Base-by-base conservation (phyloP, 2,329 filamentous ascomycete genomes). In the Alternaria longipes region DNA sequence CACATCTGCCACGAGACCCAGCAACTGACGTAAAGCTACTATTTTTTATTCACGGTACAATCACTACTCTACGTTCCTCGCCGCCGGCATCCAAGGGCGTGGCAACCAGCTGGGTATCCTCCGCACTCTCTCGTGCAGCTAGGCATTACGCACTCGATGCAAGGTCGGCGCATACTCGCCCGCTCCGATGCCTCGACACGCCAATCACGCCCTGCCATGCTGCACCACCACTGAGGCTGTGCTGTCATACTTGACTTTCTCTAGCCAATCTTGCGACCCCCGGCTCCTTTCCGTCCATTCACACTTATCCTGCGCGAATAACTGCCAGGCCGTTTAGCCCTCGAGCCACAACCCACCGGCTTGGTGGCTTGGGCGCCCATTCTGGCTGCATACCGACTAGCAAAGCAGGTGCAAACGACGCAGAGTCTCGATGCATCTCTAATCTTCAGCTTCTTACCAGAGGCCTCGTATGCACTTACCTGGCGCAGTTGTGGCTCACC, bases 141-240 rank as follows among this genome's bases (percentile, higher is more conserved):
- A 49, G 53, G 60, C 66, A 66, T 68, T 69, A 65, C 60, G 65
- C 58, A 63, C 61, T 63, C 46, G 34, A 60, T 61, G 60, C 64
- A 64, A 24, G 20, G 44, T 56, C 57, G 58, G 53, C 51, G 47
- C 34, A 26, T 52, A 32, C 12, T 49, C 56, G 22, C 64, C 65
- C 58, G 64, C 54, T 5, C 63, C 67, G 63, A 66, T n/a, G 12
- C 18, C 12, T 26, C 34, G 36, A 12, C 56, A 53, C 53, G 45
- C 65, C 50, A 68, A 69, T 60, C 59, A 64, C 41, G 18, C 54
- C 40, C 41, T 20, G 44, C 47, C 61, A 42, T 49, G 56, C 59
- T 54, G 56, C 64, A 61, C 59, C 54, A 46, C 40, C 42, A 32
- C 58, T 42, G 65, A 68, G 65, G 65, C 65, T 66, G 65, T 68